Conservation (phyloP, 176 grass and related monocot species). For the Triticum urartu region DNA sequence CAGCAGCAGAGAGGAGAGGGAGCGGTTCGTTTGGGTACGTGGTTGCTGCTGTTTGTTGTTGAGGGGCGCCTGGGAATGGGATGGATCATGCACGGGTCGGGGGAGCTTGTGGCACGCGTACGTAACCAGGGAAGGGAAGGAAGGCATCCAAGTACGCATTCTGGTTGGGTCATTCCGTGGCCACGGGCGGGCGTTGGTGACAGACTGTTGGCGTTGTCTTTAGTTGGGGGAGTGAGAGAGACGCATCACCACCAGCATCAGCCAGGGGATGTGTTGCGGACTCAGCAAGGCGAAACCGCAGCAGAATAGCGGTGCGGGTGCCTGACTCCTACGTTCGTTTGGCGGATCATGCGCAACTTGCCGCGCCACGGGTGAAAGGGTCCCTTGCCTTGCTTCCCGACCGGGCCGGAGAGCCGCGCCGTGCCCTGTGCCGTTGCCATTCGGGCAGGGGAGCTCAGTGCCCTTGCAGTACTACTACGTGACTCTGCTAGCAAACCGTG, state of each 20-base stretch:
- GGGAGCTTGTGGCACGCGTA: background rate
- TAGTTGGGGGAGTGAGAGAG: background rate
- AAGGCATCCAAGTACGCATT: background rate
- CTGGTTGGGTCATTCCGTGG: background rate
- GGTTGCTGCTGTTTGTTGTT: background rate
- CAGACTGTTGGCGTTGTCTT: constrained; percentile 38
- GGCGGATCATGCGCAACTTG: constrained; percentile 19
- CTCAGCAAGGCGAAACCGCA: background rate
- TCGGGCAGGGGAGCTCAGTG: background rate
- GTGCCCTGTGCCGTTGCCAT: background rate
- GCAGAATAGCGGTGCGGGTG: background rate
- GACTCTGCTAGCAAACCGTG: too few species aligned
- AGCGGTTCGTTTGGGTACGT: background rate
- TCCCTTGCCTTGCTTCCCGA: too few species aligned
- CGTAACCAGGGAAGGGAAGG: constrained; percentile 1
- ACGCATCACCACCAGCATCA: background rate
- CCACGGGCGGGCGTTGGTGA: constrained; percentile 7
- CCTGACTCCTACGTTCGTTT: background rate
- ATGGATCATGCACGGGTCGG: background rate
- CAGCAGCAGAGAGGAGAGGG: background rate
- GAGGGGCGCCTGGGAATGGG: background rate
- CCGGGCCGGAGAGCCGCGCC: background rate
- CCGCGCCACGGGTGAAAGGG: too few species aligned
- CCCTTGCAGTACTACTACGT: background rate
- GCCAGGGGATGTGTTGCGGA: background rate